A percentile compares a stretch with the other conserved stretches of the same genome.
Evolutionary conservation across 495 filamentous ascomycete genomes (phyloP).

Genomic region (Lepraria neglecta): DNA sequence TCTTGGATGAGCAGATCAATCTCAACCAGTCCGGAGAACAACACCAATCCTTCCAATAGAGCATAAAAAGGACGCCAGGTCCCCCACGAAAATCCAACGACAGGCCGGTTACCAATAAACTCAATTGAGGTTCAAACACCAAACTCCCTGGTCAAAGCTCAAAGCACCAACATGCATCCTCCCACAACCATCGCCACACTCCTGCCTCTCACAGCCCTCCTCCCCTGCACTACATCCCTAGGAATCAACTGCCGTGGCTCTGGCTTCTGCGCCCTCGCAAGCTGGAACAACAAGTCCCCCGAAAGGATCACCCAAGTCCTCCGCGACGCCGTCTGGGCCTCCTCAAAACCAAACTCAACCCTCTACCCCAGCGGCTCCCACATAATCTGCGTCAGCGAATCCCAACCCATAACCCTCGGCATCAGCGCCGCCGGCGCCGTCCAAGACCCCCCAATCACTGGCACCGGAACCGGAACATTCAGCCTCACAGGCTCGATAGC

Average conservation of each 20-base stretch:
- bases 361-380: slow-evolving; percentile 19
- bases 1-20: not conserved
- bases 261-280: slow-evolving; percentile 18
- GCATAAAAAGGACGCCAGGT: not conserved
- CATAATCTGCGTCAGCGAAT: slow-evolving; percentile 20
- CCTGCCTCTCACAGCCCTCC: not conserved
- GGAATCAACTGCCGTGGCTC: slow-evolving; percentile 25
- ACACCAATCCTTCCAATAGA: not conserved
- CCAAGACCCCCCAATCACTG: not conserved
- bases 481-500: slow-evolving; percentile 8
- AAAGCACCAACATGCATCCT: slow-evolving; percentile 14
- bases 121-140: not conserved
- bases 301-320: slow-evolving; percentile 16
- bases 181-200: not conserved
- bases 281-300: slow-evolving; percentile 9
- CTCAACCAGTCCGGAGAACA: not conserved
- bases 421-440: not conserved
- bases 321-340: slow-evolving; percentile 20
- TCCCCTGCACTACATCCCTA: slow-evolving; percentile 15
- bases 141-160: not conserved
- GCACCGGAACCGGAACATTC: slow-evolving; percentile 1
- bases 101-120: not conserved
- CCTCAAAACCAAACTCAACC: slow-evolving; percentile 1
- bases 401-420: slow-evolving; percentile 15
- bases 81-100: not conserved